Conservation (phyloP, 331 rosid genomes). For the Rosa hybrid region DNA sequence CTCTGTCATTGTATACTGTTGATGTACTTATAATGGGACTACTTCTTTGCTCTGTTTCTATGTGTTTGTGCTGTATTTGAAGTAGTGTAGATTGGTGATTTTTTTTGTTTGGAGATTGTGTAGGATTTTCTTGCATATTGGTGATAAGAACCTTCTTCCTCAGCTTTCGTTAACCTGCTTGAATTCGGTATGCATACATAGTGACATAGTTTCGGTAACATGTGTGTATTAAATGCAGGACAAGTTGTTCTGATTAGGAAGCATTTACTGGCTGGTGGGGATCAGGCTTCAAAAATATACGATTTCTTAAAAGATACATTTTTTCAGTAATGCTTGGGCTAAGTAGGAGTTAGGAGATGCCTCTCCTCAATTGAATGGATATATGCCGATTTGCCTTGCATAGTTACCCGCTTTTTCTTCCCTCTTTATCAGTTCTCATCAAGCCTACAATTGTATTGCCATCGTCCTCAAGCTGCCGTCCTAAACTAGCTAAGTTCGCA, state of each 20-base stretch:
- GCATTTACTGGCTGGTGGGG: slow-evolving; percentile 18
- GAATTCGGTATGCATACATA: neutral
- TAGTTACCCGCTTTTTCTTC: slow-evolving; percentile 20
- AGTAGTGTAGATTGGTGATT: neutral
- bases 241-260: slow-evolving; percentile 26
- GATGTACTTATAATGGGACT: neutral
- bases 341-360: neutral
- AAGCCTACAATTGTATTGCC: slow-evolving; percentile 12
- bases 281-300: slow-evolving; percentile 42
- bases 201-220: neutral
- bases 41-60: neutral
- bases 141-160: neutral
- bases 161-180: neutral
- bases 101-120: neutral
- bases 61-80: neutral
- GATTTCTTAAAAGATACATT: slow-evolving; percentile 43
- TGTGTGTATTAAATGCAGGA: slow-evolving; percentile 30
- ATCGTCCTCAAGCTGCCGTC: slow-evolving; percentile 31
- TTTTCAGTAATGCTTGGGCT: neutral
- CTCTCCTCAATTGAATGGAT: slow-evolving; percentile 43
- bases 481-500: slow-evolving; percentile 18
- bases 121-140: neutral
- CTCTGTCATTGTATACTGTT: neutral
- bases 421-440: slow-evolving; percentile 14
- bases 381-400: slow-evolving; percentile 46